phyloP scores from a whole-genome alignment of 805 yeast genomes.

The Candida pseudofarinosa region DNA sequence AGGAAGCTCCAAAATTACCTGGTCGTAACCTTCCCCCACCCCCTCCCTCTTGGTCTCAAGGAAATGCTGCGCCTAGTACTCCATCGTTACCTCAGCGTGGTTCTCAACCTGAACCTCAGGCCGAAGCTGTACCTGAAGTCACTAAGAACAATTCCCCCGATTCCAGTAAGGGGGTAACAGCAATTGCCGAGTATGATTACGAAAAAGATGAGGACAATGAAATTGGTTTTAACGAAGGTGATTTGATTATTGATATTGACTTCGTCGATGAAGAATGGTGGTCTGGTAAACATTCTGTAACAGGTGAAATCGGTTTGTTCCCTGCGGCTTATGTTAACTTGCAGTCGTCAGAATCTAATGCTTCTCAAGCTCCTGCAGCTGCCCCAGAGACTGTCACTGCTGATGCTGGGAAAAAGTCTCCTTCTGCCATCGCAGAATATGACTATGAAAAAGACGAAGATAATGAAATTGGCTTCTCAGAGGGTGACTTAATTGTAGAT shows the following conservation, averaged over 20 bases:
- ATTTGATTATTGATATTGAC: slow-evolving; percentile 59
- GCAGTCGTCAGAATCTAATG: slow-evolving; percentile 12
- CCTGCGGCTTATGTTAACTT: slow-evolving; percentile 51
- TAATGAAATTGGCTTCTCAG: slow-evolving; percentile 81
- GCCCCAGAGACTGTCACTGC: slow-evolving; percentile 14
- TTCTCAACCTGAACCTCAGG: slow-evolving; percentile 14
- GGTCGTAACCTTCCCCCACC: slow-evolving; percentile 3
- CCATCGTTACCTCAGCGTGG: slow-evolving; percentile 15
- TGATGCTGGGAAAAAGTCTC: slow-evolving; percentile 12
- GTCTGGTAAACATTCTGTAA: slow-evolving; percentile 39
- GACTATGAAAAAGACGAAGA: slow-evolving; percentile 90
- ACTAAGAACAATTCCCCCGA: slow-evolving; percentile 1
- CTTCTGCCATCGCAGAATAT: slow-evolving; percentile 61
- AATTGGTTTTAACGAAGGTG: slow-evolving; percentile 64
- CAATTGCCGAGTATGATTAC: slow-evolving; percentile 80
- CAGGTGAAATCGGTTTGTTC: slow-evolving; percentile 52
- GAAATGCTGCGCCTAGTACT: background rate
- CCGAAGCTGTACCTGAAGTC: slow-evolving; percentile 7
- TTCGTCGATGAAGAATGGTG: slow-evolving; percentile 76
- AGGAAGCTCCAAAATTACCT: background rate
- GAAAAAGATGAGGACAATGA: slow-evolving; percentile 76
- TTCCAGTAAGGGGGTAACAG: slow-evolving; percentile 31
- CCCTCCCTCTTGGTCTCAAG: background rate
- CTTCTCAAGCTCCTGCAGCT: slow-evolving; percentile 7
- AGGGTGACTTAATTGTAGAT: slow-evolving; percentile 76